These are phyloP conservation scores for Drechslera avenae DNA, from an alignment of 2,329 filamentous ascomycete species.

Conservation along the genomic window DNA sequence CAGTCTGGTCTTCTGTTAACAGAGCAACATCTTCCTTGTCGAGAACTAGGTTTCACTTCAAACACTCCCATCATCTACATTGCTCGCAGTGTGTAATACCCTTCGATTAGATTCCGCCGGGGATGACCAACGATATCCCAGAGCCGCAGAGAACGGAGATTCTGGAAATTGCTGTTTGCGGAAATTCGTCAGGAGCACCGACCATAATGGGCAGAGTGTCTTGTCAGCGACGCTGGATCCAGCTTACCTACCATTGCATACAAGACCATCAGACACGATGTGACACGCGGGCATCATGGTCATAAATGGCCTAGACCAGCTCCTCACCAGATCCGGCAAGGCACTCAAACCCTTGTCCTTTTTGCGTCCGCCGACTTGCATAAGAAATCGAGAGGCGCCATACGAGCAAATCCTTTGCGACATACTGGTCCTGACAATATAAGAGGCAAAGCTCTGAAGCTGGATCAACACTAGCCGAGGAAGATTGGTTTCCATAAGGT, in stretches of 20 bases:
- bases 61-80: slow-evolving; percentile 37
- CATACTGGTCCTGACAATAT: slow-evolving; percentile 26
- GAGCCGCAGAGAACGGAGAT: slow-evolving; percentile 27
- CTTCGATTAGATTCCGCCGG: slow-evolving; percentile 23
- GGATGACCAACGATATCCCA: slow-evolving; percentile 25
- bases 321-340: slow-evolving; percentile 53
- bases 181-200: slow-evolving; percentile 23
- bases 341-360: slow-evolving; percentile 60
- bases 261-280: slow-evolving; percentile 53
- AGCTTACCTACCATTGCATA: slow-evolving; percentile 48
- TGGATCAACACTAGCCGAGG: no score
- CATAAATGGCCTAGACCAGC: slow-evolving; percentile 50
- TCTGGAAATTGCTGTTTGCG: slow-evolving; percentile 20
- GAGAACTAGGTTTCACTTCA: slow-evolving; percentile 29
- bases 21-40: slow-evolving; percentile 23
- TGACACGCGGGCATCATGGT: slow-evolving; percentile 49
- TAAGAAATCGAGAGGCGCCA: slow-evolving; percentile 62
- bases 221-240: slow-evolving; percentile 30
- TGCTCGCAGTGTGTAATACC: slow-evolving; percentile 32
- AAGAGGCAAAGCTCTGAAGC: slow-evolving; percentile 17
- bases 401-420: slow-evolving; percentile 26
- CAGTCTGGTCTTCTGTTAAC: slow-evolving; percentile 23
- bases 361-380: slow-evolving; percentile 64
- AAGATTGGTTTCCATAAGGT: no score
- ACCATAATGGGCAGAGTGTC: slow-evolving; percentile 49